Evolutionary conservation across 2,329 filamentous ascomycete species (phyloP).

Genomic region (Epichloe sibirici): DNA sequence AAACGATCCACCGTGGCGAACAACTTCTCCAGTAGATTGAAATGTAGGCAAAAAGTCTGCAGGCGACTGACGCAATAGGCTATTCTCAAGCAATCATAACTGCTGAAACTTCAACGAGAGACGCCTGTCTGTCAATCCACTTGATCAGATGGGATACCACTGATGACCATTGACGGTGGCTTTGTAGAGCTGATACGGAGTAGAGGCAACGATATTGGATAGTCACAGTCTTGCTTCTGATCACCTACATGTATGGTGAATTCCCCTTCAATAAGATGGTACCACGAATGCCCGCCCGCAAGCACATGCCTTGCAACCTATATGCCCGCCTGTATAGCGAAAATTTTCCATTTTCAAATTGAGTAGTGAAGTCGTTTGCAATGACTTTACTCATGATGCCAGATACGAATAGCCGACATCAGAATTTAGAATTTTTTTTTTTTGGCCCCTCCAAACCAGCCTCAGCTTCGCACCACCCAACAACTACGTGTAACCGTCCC

Average conservation of each 20-base stretch:
- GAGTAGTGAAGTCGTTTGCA: not conserved
- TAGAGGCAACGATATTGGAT: too few species aligned
- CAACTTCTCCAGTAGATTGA: conserved; percentile 1
- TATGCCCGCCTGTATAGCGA: not conserved
- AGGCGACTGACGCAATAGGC: conserved; percentile 6
- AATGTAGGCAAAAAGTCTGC: conserved; percentile 6
- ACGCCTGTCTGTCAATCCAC: too few species aligned
- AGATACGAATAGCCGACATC: not conserved
- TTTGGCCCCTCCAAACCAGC: not conserved
- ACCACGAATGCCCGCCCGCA: not conserved
- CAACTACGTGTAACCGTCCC: not conserved
- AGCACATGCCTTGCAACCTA: not conserved
- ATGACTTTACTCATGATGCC: not conserved
- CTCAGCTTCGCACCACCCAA: not conserved
- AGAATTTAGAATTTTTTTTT: not conserved
- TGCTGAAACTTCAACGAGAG: too few species aligned
- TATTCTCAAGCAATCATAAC: too few species aligned
- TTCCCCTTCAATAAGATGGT: too few species aligned
- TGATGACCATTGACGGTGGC: too few species aligned
- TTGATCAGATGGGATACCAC: too few species aligned
- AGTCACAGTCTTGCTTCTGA: too few species aligned
- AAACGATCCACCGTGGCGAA: not conserved
- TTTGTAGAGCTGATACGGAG: too few species aligned
- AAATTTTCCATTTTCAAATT: not conserved
- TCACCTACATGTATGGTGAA: too few species aligned